Base-by-base conservation (phyloP, 2,329 filamentous ascomycete species). In the Scedosporium aurantiacum region DNA sequence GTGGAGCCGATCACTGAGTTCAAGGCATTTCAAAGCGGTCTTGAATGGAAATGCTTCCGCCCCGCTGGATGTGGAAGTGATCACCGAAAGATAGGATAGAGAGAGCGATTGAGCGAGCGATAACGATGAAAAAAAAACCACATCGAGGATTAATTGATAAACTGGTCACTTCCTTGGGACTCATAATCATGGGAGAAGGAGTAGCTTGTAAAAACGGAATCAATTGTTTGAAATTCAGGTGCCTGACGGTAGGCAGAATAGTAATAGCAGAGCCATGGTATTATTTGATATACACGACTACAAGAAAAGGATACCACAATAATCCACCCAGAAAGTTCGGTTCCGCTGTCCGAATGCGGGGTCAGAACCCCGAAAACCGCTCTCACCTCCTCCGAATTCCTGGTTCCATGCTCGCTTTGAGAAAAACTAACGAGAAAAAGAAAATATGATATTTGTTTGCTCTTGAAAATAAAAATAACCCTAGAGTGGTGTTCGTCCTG, bases 401-500 rank as follows among this genome's bases (percentile, higher is more conserved):
- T 25, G 32, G 32, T 23, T 54, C 50, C 50, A 54, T 54, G 18
- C 50, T 12, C 21, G 18, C 21, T 18, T 18, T 1, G 43, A 18
- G 16, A 21, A 25, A 54, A 23, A 27, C 5, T 8, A 58, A 58
- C 41, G n/a, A 52, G 12, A 14, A 32, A 41, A 56, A 57, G 23
- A 57, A 41, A 54, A 21, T 8, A 21, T 23, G 28, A 57, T 12
- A 8, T 23, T 37, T n/a, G 28, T 55, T 23, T 57, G 55, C 28
- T n/a, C 18, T 23, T 50, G 12, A 40, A 43, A 57, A n/a, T 21
- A 14, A 16, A n/a, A n/a, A n/a, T n/a, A n/a, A 27, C 37, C 56
- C 59, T 23, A 56, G 59, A 61, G 59, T 61, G 52, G 59, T 56
- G 52, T 25, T 23, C 43, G 59, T 52, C 27, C 45, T 58, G 56